phyloP scores from a whole-genome alignment of 2,329 filamentous ascomycete genomes.

The Ilyonectria robusta region DNA sequence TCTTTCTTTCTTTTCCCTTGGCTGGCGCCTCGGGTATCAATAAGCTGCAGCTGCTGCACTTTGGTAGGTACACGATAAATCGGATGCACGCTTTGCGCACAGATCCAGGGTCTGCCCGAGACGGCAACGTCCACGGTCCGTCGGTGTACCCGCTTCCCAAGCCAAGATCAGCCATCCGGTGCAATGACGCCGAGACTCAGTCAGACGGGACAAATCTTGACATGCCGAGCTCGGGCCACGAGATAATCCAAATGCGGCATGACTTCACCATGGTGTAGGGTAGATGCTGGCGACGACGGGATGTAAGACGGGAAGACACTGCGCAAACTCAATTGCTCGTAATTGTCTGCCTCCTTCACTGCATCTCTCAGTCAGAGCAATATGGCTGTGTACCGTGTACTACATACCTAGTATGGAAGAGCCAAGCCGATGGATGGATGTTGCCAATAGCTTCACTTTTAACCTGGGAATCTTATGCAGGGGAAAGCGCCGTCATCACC shows the following conservation, averaged over 20 bases:
- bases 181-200: constrained; percentile 1
- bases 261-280: too few species aligned
- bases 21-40: neutral
- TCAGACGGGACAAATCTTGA: constrained; percentile 16
- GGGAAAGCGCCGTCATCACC: neutral
- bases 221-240: constrained; percentile 16
- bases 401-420: neutral
- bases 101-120: neutral
- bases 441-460: neutral
- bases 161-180: neutral
- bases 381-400: neutral
- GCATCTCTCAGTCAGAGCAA: neutral
- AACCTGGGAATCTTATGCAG: neutral
- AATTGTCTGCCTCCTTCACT: neutral
- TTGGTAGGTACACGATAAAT: neutral
- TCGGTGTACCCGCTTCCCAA: neutral
- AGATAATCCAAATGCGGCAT: neutral
- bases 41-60: neutral
- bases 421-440: neutral
- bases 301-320: neutral
- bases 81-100: neutral
- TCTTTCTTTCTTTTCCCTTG: neutral
- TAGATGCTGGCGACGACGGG: too few species aligned
- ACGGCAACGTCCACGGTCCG: neutral
- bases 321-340: neutral